Base-by-base conservation (phyloP, 257 asterid genomes). In the Solanum arcanum region DNA sequence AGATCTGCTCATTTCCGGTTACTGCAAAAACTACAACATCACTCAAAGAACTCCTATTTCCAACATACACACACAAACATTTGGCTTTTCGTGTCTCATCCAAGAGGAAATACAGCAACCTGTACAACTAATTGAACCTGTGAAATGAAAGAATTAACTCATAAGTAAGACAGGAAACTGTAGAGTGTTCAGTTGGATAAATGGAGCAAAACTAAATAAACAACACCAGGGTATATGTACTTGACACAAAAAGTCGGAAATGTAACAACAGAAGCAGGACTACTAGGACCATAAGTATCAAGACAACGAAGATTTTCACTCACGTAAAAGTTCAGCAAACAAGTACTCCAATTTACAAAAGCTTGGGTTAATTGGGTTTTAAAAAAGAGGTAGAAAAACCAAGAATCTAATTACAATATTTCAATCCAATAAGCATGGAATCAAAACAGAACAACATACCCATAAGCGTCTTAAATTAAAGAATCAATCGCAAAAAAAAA, bases 1-100 rank as follows among this genome's bases (percentile, higher is more conserved):
- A 8, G 98, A 95, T 83, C 98, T 90, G 92, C 98, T 97, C 99
- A 97, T 97, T 89, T 94, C 94, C 88, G 90, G 90, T 84, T 77
- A 89, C 88, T 85, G 42, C 16, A 75, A 87, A 85, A 87, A 88
- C 83, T 78, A 66, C 88, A 87, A 52, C 78, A 84, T 85, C 89
- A 87, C 90, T 90, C 93, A 92, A 86, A 87, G 59, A 87, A 80
- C 85, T 89, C 89, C 90, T 88, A 87, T 74, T 87, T 88, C 86
- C 89, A 83, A 85, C 90, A 86, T 70, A 42, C 33, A 29, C 86
- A 88, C 29, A 25, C 76, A 39, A 4, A 44, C 49, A 76, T 86
- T 85, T 73, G 27, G 83, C 14, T 83, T 70, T 77, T 91, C 80
- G 72, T 87, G 83, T 72, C 85, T 44, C 69, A 59, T 88, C 70